These are phyloP conservation scores for Mucor ambiguus DNA, from an alignment of 371 early-diverging fungal species.

Conservation along the genomic window DNA sequence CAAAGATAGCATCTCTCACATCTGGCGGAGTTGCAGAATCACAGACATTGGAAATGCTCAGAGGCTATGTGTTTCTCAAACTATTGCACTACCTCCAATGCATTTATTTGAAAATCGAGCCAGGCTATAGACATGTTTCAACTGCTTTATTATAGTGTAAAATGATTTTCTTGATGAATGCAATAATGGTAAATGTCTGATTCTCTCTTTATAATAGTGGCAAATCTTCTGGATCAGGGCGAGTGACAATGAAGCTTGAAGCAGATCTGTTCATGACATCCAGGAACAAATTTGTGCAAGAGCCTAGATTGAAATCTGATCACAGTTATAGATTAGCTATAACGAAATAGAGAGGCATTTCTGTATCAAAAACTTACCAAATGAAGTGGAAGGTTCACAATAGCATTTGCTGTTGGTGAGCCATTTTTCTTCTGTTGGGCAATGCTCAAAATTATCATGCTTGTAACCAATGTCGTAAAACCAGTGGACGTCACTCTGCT, in stretches of 20 bases:
- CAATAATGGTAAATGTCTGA: not conserved
- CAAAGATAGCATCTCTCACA: not conserved
- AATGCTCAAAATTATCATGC: slow-evolving; percentile 71
- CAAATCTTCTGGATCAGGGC: slow-evolving; percentile 20
- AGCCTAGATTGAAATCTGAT: slow-evolving; percentile 26
- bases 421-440: slow-evolving; percentile 58
- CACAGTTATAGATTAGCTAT: not conserved
- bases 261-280: slow-evolving; percentile 30
- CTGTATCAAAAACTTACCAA: slow-evolving; percentile 26
- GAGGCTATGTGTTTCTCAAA: no score
- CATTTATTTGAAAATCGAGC: not conserved
- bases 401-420: slow-evolving; percentile 54
- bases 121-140: not conserved
- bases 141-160: not conserved
- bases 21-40: not conserved
- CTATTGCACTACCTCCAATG: no score
- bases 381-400: slow-evolving; percentile 48
- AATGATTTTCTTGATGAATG: not conserved
- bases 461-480: slow-evolving; percentile 88
- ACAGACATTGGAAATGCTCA: not conserved
- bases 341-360: not conserved
- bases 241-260: slow-evolving; percentile 31
- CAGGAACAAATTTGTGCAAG: slow-evolving; percentile 31
- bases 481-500: slow-evolving; percentile 80
- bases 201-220: not conserved